phyloP scores from a whole-genome alignment of 1,284 basidiomycete genomes.

The Phlebopus sp. region DNA sequence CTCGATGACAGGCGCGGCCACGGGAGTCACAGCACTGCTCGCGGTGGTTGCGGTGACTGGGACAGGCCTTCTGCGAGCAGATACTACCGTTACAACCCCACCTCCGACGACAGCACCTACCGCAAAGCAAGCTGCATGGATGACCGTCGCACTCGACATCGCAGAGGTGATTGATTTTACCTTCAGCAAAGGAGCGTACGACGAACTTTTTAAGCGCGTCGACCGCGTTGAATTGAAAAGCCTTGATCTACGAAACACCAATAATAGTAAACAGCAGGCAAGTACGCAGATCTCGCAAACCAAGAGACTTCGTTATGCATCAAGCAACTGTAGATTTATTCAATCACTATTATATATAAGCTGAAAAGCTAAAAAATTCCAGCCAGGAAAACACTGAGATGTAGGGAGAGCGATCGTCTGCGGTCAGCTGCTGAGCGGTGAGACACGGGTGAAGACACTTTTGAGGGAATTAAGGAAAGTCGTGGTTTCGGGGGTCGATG shows the following conservation, averaged over 20 bases:
- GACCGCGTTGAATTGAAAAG: too few relatives aligned
- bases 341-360: conserved; percentile 23
- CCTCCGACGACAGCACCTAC: conserved; percentile 70
- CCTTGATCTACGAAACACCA: too few relatives aligned
- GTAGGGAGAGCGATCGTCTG: conserved; percentile 4
- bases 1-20: conserved; percentile 34
- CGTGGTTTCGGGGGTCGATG: background rate
- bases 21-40: conserved; percentile 13
- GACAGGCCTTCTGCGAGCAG: conserved; percentile 30
- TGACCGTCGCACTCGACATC: conserved; percentile 45
- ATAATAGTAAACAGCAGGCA: too few relatives aligned
- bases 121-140: conserved; percentile 69
- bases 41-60: conserved; percentile 12
- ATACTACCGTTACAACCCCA: conserved; percentile 52
- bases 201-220: too few relatives aligned
- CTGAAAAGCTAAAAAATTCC: conserved; percentile 13
- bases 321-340: conserved; percentile 28
- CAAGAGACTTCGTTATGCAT: conserved; percentile 17
- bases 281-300: too few relatives aligned
- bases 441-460: conserved; percentile 1
- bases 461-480: conserved; percentile 6
- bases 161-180: background rate
- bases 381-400: conserved; percentile 4
- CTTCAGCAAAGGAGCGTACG: too few relatives aligned
- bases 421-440: background rate